Percentiles rank a stretch among this genome's conserved stretches.
Evolutionary conservation across 2,329 filamentous ascomycete species (phyloP).

Genomic region (Aspergillus fischeri): DNA sequence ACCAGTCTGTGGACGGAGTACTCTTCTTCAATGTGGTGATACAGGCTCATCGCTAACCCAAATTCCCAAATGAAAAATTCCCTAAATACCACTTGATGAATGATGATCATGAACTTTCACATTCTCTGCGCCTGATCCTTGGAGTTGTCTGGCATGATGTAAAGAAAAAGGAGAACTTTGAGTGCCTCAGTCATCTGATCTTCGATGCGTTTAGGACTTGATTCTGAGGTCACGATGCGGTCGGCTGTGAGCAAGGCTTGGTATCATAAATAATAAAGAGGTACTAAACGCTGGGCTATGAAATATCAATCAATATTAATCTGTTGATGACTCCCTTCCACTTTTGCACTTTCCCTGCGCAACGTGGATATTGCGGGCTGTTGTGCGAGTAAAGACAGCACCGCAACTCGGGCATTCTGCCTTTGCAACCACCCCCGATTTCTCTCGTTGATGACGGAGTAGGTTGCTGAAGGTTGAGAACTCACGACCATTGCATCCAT

Average conservation of each 20-base stretch:
- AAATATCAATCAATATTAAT: conserved; percentile 21
- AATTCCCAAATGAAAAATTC: too few relatives aligned
- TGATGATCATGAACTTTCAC: too few relatives aligned
- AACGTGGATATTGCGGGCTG: conserved; percentile 81
- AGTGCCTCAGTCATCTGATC: not conserved
- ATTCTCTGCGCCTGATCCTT: too few relatives aligned
- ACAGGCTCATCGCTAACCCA: too few relatives aligned
- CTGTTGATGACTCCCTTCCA: conserved; percentile 23
- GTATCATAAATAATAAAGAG: not conserved
- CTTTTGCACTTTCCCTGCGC: conserved; percentile 88
- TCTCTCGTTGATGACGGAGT: conserved; percentile 86
- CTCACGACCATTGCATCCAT: conserved; percentile 90
- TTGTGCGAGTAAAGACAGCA: conserved; percentile 87
- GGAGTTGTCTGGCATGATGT: too few relatives aligned
- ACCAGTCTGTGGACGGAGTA: not conserved
- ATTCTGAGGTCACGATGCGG: not conserved
- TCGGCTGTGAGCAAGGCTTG: not conserved
- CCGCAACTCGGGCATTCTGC: conserved; percentile 87
- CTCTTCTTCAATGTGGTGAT: too few relatives aligned
- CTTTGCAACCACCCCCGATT: conserved; percentile 85
- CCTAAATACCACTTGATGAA: too few relatives aligned
- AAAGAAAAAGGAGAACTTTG: too few relatives aligned
- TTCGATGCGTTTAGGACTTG: not conserved
- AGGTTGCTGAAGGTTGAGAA: conserved; percentile 97
- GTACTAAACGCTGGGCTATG: not conserved